Evolutionary conservation across 768 basidiomycete species (phyloP), one percentile per base, ranked within the genome.

Genomic region (Panellus pusillus): DNA sequence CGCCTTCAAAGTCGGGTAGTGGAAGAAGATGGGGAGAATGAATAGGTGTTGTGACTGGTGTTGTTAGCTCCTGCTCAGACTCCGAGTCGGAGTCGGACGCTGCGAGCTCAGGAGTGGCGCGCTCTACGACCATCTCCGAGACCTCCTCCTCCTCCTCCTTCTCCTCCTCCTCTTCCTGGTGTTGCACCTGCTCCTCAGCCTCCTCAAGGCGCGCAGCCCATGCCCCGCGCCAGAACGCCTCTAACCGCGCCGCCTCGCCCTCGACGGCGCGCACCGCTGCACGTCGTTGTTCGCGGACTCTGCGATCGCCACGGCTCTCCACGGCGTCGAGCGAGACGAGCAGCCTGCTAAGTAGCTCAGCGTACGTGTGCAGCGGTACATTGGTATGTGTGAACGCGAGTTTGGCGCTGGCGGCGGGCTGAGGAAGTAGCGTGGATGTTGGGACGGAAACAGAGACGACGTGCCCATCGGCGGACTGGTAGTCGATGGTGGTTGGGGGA

Each of bases 281-380:
- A 60, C 81, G 74, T 46, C 90, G 69, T 54, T 61, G 67, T 28
- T 71, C 70, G 43, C 89, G 70, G 7, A 92, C 78, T 0, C 66
- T 69, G 57, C 68, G 67, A 44, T 82, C 75, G 0, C 88, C 88
- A 58, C 75, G 78, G 59, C 82, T 86, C 61, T 87, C 81, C 18
- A 91, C 77, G 0, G 77, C 81, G 60, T 91, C 89, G 11, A 91
- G 79, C 57, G 76, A 75, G 42, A 79, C 75, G n/a, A 91, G 73
- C 12, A 91, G 68, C 37, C 79, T 80, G 50, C 79, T 79, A 31
- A 91, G 74, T 41, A 75, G 71, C 60, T 90, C 81, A n/a, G 75
- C 70, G 66, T 89, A 85, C 13, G 70, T 74, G 67, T 85, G 84
- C 18, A 90, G 67, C 0, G 79, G 66, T 17, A 77, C 82, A 65